These are phyloP conservation scores for Populus hybrid DNA, from an alignment of 441 rosid genomes.

Conservation along the genomic window DNA sequence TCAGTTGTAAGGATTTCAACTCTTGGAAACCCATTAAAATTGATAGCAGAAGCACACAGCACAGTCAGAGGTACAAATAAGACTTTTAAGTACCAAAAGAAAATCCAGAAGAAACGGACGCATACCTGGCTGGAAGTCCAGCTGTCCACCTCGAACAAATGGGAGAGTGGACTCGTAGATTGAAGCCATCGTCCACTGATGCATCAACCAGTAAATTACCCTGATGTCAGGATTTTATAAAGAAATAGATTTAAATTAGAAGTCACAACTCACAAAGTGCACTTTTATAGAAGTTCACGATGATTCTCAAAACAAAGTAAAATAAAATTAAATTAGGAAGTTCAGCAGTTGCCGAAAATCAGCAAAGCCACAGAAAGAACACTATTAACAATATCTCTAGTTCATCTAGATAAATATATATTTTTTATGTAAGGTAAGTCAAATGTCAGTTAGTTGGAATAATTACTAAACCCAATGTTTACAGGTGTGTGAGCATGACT, in stretches of 20 bases:
- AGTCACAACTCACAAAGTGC: constrained; percentile 22
- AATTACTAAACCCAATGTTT: not conserved
- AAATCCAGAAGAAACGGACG: constrained; percentile 1
- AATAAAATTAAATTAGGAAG: constrained; percentile 4
- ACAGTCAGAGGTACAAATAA: not conserved
- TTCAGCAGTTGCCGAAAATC: not conserved
- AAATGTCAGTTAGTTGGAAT: not conserved
- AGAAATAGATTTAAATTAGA: constrained; percentile 46
- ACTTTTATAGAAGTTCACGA: not conserved
- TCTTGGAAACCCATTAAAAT: not conserved
- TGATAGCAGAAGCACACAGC: not conserved
- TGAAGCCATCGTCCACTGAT: constrained; percentile 92
- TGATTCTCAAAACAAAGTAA: constrained; percentile 9
- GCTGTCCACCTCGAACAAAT: constrained; percentile 71
- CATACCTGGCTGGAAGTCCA: constrained; percentile 77
- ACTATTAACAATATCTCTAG: not conserved
- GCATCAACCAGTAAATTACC: constrained; percentile 85
- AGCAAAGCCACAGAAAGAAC: not conserved
- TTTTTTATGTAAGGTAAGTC: not conserved
- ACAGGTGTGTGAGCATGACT: not conserved
- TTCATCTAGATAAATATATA: not conserved
- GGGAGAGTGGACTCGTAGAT: constrained; percentile 63
- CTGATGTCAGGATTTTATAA: constrained; percentile 74
- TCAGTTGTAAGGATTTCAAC: not conserved
- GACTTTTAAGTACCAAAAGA: not conserved